Evolutionary conservation across 2,329 filamentous ascomycete genomes (phyloP).

Genomic region (Ascochyta pisi): DNA sequence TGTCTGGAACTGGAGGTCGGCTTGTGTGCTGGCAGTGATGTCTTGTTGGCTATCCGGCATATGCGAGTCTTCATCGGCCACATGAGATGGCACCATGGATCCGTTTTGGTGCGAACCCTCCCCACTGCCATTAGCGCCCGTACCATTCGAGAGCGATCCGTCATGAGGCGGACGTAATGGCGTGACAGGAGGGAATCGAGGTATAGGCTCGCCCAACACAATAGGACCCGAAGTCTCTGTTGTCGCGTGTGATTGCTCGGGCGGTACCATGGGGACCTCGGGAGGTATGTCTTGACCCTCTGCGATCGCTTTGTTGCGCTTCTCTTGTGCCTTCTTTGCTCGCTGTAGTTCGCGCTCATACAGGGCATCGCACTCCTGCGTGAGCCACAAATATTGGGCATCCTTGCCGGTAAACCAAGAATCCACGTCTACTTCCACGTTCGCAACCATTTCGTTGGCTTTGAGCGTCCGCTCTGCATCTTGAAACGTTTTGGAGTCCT

Average conservation of each 20-base stretch:
- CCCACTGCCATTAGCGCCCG: constrained; percentile 45
- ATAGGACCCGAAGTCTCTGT: constrained; percentile 56
- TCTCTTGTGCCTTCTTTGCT: constrained; percentile 69
- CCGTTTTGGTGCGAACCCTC: constrained; percentile 51
- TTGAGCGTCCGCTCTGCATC: constrained; percentile 84
- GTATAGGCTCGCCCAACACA: constrained; percentile 68
- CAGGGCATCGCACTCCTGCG: constrained; percentile 78
- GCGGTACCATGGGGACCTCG: constrained; percentile 50
- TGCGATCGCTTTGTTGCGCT: constrained; percentile 48
- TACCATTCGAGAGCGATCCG: constrained; percentile 67
- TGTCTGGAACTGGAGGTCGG: constrained; percentile 43
- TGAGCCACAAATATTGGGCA: constrained; percentile 16
- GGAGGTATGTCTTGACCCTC: constrained; percentile 52
- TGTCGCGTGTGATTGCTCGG: constrained; percentile 53
- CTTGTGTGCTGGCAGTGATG: constrained; percentile 39
- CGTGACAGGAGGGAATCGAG: constrained; percentile 56
- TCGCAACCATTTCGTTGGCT: constrained; percentile 88
- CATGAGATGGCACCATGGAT: constrained; percentile 48
- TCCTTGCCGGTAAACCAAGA: constrained; percentile 73
- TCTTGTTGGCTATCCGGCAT: constrained; percentile 55
- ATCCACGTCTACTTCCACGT: constrained; percentile 91
- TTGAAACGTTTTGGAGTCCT: constrained; percentile 82
- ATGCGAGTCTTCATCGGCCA: constrained; percentile 51
- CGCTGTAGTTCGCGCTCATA: constrained; percentile 70
- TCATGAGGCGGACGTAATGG: constrained; percentile 47